A percentile compares a stretch with the other conserved stretches of the same genome.
Evolutionary conservation across 2,329 filamentous ascomycete species (phyloP).

Genomic region (Penicillium fuscoglaucum): DNA sequence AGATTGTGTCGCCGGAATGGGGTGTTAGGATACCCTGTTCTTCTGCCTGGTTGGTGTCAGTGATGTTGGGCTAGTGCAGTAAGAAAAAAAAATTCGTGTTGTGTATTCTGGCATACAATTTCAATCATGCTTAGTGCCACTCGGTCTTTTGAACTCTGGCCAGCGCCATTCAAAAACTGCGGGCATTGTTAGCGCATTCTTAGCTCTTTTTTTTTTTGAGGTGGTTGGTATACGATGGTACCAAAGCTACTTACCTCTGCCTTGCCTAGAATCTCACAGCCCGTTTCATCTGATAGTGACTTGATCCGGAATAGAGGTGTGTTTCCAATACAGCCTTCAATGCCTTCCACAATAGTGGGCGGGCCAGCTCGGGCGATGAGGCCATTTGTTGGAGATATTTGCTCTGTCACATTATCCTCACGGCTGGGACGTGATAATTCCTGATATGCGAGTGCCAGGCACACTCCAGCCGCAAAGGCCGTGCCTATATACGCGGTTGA

Average conservation of each 20-base stretch:
- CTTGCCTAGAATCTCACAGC: conserved; percentile 87
- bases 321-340: conserved; percentile 90
- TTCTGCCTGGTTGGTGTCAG: conserved; percentile 63
- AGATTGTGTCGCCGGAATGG: conserved; percentile 85
- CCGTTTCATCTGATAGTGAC: conserved; percentile 81
- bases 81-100: too few relatives aligned
- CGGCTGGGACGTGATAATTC: conserved; percentile 72
- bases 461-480: conserved; percentile 75
- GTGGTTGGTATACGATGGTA: neutral
- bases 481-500: conserved; percentile 59
- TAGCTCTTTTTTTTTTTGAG: neutral
- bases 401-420: conserved; percentile 19
- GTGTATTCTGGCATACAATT: conserved; percentile 42
- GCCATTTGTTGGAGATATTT: conserved; percentile 10
- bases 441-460: conserved; percentile 75
- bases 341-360: conserved; percentile 66
- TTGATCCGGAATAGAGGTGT: conserved; percentile 86
- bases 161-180: conserved; percentile 86
- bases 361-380: conserved; percentile 34
- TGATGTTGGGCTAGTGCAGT: neutral
- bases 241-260: conserved; percentile 63
- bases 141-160: conserved; percentile 90
- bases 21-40: conserved; percentile 72
- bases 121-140: conserved; percentile 89
- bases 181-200: conserved; percentile 5